Base-by-base conservation (phyloP, 2,329 filamentous ascomycete species). In the Scedosporium apiospermum region DNA sequence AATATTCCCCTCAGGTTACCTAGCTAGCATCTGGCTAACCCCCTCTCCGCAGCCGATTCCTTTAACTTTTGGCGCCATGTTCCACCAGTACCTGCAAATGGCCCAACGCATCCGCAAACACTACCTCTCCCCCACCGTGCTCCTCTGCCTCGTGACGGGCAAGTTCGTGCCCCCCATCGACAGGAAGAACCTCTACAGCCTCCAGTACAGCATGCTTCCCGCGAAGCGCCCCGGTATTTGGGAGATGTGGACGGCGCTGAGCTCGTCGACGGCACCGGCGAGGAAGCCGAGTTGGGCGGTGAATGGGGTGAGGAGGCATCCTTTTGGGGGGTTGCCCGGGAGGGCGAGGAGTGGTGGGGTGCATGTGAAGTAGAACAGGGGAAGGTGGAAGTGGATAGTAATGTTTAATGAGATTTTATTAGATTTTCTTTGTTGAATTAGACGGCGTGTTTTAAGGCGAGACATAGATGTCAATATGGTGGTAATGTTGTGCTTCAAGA, bases 141-240 rank as follows among this genome's bases (percentile, higher is more conserved):
- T 98, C 58, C 81, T 96, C 46, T 95, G 91, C 69, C 86, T 99
- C 1, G 80, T 93, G 26, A 96, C 91, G 0, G 95, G 95, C 64
- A 90, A 89, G 65, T 97, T 97, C 67, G 92, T 98, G 1, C 95
- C 93, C 12, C 93, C 96, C 0, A 96, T 99, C 58, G 93, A 97
- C 72, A 85, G 96, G 61, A 93, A 93, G 71, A 96, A 95, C 71
- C 80, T 99, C 60, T 99, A 99, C 76, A 96, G 91, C 68, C 80
- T 99, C 69, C 95, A 99, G 76, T 99, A 99, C 75, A 96, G 91
- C 77, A 98, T 98, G 91, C 81, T 99, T 49, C 96, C 96, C 0
- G 89, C 90, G 6, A 84, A 84, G 62, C 80, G 96, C 55, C 89
- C 91, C 0, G 87, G 88, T 2, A 89, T 98, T 63, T 80, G 84